Evolutionary conservation across 345 rosid genomes (phyloP).

Genomic region (Euphorbia peplus): DNA sequence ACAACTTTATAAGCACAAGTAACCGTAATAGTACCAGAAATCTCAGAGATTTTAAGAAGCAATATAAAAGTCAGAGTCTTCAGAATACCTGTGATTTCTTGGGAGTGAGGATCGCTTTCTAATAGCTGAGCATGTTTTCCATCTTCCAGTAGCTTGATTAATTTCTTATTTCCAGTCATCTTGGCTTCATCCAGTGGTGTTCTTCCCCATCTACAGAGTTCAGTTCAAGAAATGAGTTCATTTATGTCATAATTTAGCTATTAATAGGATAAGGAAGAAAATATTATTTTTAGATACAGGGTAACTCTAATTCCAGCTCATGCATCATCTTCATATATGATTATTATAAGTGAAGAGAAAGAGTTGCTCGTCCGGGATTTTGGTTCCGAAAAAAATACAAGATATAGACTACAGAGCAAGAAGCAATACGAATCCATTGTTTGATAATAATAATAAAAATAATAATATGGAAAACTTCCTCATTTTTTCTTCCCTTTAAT

Average conservation of each 20-base stretch:
- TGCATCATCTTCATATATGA: not conserved
- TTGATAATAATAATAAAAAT: too few relatives aligned
- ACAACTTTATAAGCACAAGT: not conserved
- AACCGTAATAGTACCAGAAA: not conserved
- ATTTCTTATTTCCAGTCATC: conserved; percentile 72
- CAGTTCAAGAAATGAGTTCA: not conserved
- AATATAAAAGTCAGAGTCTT: not conserved
- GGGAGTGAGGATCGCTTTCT: conserved; percentile 32
- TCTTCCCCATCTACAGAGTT: conserved; percentile 72
- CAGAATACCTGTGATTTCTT: conserved; percentile 47
- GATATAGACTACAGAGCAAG: too few relatives aligned
- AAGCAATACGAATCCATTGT: too few relatives aligned
- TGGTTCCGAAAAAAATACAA: too few relatives aligned
- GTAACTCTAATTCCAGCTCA: not conserved
- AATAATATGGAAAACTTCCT: too few relatives aligned
- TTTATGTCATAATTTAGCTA: not conserved
- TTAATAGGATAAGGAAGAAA: too few relatives aligned
- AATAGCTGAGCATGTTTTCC: conserved; percentile 45
- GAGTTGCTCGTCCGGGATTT: too few relatives aligned
- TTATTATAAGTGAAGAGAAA: not conserved
- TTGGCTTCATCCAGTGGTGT: conserved; percentile 73
- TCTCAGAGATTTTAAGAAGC: not conserved
- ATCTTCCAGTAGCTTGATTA: conserved; percentile 73
- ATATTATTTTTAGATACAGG: not conserved
- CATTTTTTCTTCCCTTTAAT: too few relatives aligned